These are phyloP conservation scores for Peronospora tabacina DNA, from an alignment of 352 stramenopile genomes.

Conservation along the genomic window DNA sequence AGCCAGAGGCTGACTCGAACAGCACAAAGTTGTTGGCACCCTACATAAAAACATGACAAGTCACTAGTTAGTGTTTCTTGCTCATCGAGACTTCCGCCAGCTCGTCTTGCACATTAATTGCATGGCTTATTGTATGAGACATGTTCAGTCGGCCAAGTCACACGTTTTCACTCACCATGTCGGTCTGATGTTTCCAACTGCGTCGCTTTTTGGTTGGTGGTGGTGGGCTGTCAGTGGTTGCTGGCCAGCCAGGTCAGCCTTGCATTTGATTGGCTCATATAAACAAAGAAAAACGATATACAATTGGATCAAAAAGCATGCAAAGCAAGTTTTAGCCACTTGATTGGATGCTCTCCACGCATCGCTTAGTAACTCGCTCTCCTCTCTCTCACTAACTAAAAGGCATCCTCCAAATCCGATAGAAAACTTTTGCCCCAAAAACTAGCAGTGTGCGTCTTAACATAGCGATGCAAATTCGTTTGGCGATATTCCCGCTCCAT, in stretches of 20 bases:
- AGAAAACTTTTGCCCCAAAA: conserved; percentile 83
- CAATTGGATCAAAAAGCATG: too few species aligned
- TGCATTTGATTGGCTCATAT: conserved; percentile 24
- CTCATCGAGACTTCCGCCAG: conserved; percentile 1
- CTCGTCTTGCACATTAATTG: conserved; percentile 12
- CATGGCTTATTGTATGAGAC: not conserved
- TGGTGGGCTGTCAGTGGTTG: conserved; percentile 15
- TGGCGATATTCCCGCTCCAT: conserved; percentile 83
- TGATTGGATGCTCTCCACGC: too few species aligned
- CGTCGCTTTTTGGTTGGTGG: conserved; percentile 14
- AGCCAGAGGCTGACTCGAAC: conserved; percentile 97
- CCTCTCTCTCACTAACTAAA: conserved; percentile 46
- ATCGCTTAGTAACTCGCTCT: too few species aligned
- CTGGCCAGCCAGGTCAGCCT: conserved; percentile 24
- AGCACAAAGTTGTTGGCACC: conserved; percentile 87
- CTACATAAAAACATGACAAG: conserved; percentile 12
- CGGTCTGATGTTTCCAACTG: conserved; percentile 34
- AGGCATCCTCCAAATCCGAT: conserved; percentile 52
- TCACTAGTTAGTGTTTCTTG: conserved; percentile 16
- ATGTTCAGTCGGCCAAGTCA: not conserved
- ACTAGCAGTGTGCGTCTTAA: conserved; percentile 78
- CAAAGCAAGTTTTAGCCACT: not conserved
- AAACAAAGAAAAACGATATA: too few species aligned
- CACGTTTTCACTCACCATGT: conserved; percentile 27
- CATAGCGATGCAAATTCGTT: conserved; percentile 80